Conservation (phyloP, 179 eudicot species). For the Vitellaria paradoxa region DNA sequence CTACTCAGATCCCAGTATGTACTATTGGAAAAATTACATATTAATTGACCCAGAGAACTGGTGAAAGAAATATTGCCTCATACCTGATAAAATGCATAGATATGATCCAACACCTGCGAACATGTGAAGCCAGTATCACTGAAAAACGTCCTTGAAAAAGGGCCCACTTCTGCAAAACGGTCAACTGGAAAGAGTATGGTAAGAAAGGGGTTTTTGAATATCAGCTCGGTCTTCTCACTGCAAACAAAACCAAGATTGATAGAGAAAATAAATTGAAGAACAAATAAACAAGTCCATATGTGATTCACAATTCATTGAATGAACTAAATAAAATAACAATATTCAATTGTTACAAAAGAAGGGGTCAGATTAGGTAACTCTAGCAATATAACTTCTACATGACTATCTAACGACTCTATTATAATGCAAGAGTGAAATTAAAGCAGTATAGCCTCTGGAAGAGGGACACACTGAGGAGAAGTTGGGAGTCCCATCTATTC, state of each 20-base stretch:
- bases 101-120: slow-evolving; percentile 66
- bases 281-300: slow-evolving; percentile 1
- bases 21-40: neutral
- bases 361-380: neutral
- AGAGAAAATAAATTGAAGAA: slow-evolving; percentile 11
- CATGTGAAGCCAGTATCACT: slow-evolving; percentile 75
- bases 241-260: slow-evolving; percentile 20
- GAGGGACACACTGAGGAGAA: neutral
- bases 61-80: slow-evolving; percentile 8
- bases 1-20: neutral
- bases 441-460: neutral
- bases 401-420: neutral
- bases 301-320: slow-evolving; percentile 4
- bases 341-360: neutral
- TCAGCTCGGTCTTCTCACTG: slow-evolving; percentile 74
- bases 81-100: slow-evolving; percentile 89
- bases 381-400: neutral
- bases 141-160: slow-evolving; percentile 75
- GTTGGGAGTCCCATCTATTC: neutral
- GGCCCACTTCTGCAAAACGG: slow-evolving; percentile 90
- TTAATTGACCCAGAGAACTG: neutral
- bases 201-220: slow-evolving; percentile 67
- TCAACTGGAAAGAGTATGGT: slow-evolving; percentile 88
- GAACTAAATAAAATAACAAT: neutral
- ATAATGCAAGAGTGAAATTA: slow-evolving; percentile 1